phyloP scores from a whole-genome alignment of 306 rosid genomes.

The Astragalus glycyphyllos region DNA sequence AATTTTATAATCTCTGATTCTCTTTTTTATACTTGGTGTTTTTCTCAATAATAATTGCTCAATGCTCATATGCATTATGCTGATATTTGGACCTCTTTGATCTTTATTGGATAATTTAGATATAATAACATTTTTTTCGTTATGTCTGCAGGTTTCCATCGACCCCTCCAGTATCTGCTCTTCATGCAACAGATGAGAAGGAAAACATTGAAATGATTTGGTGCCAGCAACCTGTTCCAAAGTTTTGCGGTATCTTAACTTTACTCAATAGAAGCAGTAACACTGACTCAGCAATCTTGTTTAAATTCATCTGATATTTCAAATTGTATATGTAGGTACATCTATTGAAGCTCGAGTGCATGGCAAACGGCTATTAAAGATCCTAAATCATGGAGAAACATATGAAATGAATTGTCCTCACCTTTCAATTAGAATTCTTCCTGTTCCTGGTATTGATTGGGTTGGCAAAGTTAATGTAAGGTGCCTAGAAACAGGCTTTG shows the following conservation, averaged over 20 bases:
- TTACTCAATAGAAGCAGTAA: conserved; percentile 10
- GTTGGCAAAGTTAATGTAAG: conserved; percentile 61
- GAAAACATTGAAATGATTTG: conserved; percentile 71
- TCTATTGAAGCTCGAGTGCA: conserved; percentile 64
- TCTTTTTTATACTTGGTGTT: not conserved
- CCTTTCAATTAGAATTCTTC: conserved; percentile 69
- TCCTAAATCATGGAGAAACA: conserved; percentile 77
- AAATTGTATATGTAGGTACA: conserved; percentile 62
- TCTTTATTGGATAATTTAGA: not conserved
- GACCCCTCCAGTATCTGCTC: conserved; percentile 90
- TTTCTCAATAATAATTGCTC: not conserved
- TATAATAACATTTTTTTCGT: not conserved
- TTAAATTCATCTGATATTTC: not conserved
- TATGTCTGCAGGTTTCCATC: conserved; percentile 64
- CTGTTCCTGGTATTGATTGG: conserved; percentile 68
- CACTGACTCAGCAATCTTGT: not conserved
- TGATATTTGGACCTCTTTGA: not conserved
- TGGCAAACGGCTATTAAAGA: conserved; percentile 74
- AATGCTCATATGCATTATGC: not conserved
- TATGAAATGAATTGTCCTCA: conserved; percentile 76
- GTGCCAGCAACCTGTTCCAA: conserved; percentile 73
- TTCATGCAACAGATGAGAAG: conserved; percentile 86
- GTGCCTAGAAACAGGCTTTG: conserved; percentile 74
- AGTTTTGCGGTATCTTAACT: conserved; percentile 62
- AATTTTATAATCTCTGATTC: too few relatives aligned